Conservation (phyloP, 73 alveolate species). For the Loxodes magnus region DNA sequence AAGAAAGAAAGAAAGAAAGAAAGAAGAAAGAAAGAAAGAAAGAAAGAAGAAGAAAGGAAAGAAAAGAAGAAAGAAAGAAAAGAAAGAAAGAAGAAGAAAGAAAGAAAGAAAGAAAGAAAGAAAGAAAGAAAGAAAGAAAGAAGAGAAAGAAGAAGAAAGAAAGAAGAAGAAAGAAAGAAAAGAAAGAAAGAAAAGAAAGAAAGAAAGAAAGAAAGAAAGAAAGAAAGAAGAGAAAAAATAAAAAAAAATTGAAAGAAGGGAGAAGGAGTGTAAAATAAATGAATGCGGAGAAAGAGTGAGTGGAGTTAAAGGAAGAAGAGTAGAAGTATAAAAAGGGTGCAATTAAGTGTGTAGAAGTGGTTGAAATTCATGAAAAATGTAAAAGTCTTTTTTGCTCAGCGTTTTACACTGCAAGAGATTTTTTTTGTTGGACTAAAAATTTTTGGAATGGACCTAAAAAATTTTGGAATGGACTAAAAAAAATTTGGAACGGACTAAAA, state of each 20-base stretch:
- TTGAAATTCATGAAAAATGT: too few species aligned
- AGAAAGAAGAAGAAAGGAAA: not conserved
- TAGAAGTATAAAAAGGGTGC: too few species aligned
- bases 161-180: not conserved
- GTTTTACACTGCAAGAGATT: too few species aligned
- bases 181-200: not conserved
- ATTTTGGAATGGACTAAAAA: too few species aligned
- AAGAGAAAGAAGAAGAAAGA: not conserved
- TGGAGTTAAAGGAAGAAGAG: too few species aligned
- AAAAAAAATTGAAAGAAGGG: not conserved
- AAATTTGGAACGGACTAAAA: too few species aligned
- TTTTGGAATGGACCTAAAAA: too few species aligned
- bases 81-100: not conserved
- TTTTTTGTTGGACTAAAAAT: too few species aligned
- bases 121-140: not conserved
- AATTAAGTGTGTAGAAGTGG: too few species aligned
- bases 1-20: not conserved
- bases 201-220: slow-evolving; percentile 1
- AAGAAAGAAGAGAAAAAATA: not conserved
- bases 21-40: not conserved
- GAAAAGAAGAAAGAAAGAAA: not conserved
- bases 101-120: not conserved
- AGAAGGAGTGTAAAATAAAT: too few species aligned
- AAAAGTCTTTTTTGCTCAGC: too few species aligned
- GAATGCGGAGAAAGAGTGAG: too few species aligned